phyloP scores from a whole-genome alignment of 495 filamentous ascomycete genomes.

The Antarctomyces pellizariae region DNA sequence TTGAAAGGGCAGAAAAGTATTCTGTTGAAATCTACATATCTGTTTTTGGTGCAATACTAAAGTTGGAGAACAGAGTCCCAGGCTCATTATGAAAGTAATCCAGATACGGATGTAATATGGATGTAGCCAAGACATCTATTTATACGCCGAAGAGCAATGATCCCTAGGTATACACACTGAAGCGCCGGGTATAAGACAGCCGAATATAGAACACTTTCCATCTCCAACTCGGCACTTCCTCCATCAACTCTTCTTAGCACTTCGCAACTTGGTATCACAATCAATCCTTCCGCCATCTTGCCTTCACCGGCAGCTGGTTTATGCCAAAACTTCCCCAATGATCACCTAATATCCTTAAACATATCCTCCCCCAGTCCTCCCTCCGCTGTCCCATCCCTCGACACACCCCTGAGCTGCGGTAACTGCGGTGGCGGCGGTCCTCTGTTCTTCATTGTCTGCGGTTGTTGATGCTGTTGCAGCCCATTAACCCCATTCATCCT shows the following conservation, averaged over 20 bases:
- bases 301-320: slow-evolving; percentile 6
- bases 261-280: slow-evolving; percentile 5
- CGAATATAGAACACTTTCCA: neutral
- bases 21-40: too few species aligned
- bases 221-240: neutral
- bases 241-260: slow-evolving; percentile 2
- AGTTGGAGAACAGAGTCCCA: too few species aligned
- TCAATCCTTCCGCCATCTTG: slow-evolving; percentile 7
- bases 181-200: too few species aligned
- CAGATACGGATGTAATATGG: too few species aligned
- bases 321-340: slow-evolving; percentile 1
- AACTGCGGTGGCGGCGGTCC: slow-evolving; percentile 34
- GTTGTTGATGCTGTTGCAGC: slow-evolving; percentile 8
- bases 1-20: too few species aligned
- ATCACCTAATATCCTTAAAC: slow-evolving; percentile 32
- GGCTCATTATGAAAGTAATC: too few species aligned
- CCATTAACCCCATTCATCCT: slow-evolving; percentile 7
- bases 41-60: too few species aligned
- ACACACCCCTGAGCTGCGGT: slow-evolving; percentile 29
- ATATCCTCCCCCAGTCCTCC: slow-evolving; percentile 26
- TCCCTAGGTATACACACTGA: too few species aligned
- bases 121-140: too few species aligned
- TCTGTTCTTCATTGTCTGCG: slow-evolving; percentile 12
- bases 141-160: too few species aligned
- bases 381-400: slow-evolving; percentile 19